Conservation (phyloP, 257 asterid species). For the Primulina huaijiensis region DNA sequence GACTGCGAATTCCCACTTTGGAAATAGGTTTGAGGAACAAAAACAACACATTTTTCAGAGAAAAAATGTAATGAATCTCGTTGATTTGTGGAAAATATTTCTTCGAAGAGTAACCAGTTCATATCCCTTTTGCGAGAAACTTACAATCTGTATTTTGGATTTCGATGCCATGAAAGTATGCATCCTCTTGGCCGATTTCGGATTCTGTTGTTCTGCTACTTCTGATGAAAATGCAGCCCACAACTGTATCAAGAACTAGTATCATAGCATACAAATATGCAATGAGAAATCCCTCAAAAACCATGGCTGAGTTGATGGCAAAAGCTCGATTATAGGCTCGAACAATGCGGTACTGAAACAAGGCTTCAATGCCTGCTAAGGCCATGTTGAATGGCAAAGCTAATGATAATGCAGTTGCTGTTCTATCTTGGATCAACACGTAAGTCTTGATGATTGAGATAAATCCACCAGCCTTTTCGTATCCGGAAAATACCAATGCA, state of each 20-base stretch:
- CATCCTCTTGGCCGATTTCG: slow-evolving; percentile 26
- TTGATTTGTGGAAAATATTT: slow-evolving; percentile 8
- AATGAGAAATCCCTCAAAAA: slow-evolving; percentile 52
- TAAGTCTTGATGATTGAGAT: slow-evolving; percentile 47
- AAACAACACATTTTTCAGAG: too few relatives aligned
- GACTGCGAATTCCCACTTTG: not conserved
- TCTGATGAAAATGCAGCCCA: slow-evolving; percentile 47
- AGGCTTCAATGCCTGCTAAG: slow-evolving; percentile 55
- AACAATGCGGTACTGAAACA: slow-evolving; percentile 59
- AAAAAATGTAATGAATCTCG: slow-evolving; percentile 13
- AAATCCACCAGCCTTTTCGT: slow-evolving; percentile 42
- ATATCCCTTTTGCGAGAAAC: slow-evolving; percentile 12
- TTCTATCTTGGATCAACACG: slow-evolving; percentile 45
- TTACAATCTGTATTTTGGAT: slow-evolving; percentile 19
- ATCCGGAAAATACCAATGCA: slow-evolving; percentile 43
- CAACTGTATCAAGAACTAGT: slow-evolving; percentile 60
- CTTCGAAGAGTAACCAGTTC: slow-evolving; percentile 16
- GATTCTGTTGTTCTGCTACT: slow-evolving; percentile 29
- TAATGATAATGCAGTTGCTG: slow-evolving; percentile 49
- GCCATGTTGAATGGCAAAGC: slow-evolving; percentile 51
- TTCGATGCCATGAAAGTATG: slow-evolving; percentile 2
- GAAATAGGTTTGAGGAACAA: not conserved
- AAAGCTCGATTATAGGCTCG: slow-evolving; percentile 27
- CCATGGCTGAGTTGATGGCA: slow-evolving; percentile 27
- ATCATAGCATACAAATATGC: slow-evolving; percentile 59